Evolutionary conservation across 1,284 basidiomycete genomes (phyloP), one percentile per base, ranked within the genome.

Genomic region (Ceratobasidium sp.): DNA sequence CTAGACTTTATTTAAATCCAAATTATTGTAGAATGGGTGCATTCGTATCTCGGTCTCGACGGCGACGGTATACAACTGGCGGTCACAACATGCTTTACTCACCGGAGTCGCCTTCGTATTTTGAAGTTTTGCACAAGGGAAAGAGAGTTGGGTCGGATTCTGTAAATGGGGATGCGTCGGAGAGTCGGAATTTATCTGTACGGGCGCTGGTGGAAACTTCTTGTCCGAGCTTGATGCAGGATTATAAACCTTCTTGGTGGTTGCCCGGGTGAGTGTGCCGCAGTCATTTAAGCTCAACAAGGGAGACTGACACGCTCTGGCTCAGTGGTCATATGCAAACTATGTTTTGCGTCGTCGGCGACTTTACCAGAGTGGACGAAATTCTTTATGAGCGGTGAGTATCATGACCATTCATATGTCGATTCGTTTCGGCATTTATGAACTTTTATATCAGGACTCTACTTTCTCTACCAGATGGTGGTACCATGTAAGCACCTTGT

Each of bases 291-390:
- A 14, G 4, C 36, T 39, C 19, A 1, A 30, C 47, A 49, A 36
- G 25, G 33, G 52, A 36, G 47, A 6, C 25, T 21, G 13, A n/a
- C 42, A n/a, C 8, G 6, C 44, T 42, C 29, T 8, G 39, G 44
- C 19, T n/a, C 29, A 79, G 77, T 56, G 80, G 80, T 6, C 79
- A 80, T 70, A 69, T 80, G 4, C 79, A 82, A 70, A 82, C 81
- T 1, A 74, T 78, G 23, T 81, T 76, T 72, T 77, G 75, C 16
- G 78, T 78, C n/a, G 64, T 77, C 1, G 80, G 78, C 14, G 75
- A 81, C 76, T 94, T 95, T 73, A 85, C 86, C 1, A 85, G 86
- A 69, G 81, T 85, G 50, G 89, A 95, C 77, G 81, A 81, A 62
- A 83, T 93, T 68, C 80, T 81, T 70, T 93, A 92, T 76, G 82